Base-by-base conservation (phyloP, 2,329 filamentous ascomycete species). In the Elsinoe arachidis region DNA sequence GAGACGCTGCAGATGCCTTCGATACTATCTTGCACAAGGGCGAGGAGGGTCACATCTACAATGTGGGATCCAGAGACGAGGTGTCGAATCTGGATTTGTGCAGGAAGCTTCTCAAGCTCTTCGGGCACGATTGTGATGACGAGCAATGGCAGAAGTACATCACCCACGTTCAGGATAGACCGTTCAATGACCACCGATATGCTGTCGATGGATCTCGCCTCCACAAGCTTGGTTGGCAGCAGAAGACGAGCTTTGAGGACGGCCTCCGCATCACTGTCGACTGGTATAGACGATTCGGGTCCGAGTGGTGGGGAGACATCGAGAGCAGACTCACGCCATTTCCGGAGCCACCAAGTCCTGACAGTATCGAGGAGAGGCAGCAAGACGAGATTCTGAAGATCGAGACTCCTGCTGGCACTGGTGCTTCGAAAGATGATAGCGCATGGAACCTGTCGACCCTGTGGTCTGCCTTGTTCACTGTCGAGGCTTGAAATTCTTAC, bases 21-120 rank as follows among this genome's bases (percentile, higher is more conserved):
- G 88, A 93, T 72, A 90, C 87, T 0, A 90, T 93, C 65, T 78
- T 93, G 21, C 88, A 93, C 77, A 84, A 83, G 65, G 88, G 88
- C 17, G 74, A 78, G 52, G 76, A 87, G 34, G 87, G 87, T 1
- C 85, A 90, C 65, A 82, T 88, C 60, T 93, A 93, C 77, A 93
- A 93, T 62, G 86, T 93, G 9, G 85, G 86, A 44, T 91, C 88
- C 0, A 79, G 80, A 60, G 86, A 90, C 68, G 87, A 91, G 68
- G 80, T 91, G 47, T 87, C 86, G 62, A 91, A 91, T 68, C 74
- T 87, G 15, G 77, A 84, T 2, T 76, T 92, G 5, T 87, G 87
- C 70, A 72, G 74, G 59, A 81, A 79, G 68, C 75, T 92, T 15
- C 76, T 91, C 23, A 74, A 76, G 33, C 76, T 84, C 58, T 82